Evolutionary conservation across 2,329 filamentous ascomycete genomes (phyloP).

Genomic region (Acephala macrosclerotiorum): DNA sequence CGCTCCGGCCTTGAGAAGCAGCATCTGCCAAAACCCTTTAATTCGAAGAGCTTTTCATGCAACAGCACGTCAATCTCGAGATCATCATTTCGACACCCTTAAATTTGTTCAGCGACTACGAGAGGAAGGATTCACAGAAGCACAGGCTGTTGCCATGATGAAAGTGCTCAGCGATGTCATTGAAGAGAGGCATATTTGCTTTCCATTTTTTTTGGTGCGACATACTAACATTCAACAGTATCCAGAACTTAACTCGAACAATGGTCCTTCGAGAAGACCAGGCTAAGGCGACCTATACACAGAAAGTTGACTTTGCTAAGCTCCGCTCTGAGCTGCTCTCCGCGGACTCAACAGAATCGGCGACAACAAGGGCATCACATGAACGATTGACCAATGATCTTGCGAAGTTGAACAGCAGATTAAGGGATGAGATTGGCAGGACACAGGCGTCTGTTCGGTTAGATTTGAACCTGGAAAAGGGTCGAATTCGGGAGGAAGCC

Average conservation of each 20-base stretch:
- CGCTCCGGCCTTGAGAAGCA: slow-evolving; percentile 17
- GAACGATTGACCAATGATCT: slow-evolving; percentile 94
- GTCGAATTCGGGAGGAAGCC: slow-evolving; percentile 93
- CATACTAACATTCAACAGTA: slow-evolving; percentile 57
- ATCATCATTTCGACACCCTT: slow-evolving; percentile 98
- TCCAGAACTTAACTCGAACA: slow-evolving; percentile 95
- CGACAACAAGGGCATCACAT: slow-evolving; percentile 87
- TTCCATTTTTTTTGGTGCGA: neutral
- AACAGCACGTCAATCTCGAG: slow-evolving; percentile 66
- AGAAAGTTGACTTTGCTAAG: slow-evolving; percentile 98
- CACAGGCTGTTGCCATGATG: slow-evolving; percentile 98
- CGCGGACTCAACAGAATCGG: slow-evolving; percentile 88
- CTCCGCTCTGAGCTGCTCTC: slow-evolving; percentile 92
- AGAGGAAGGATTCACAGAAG: slow-evolving; percentile 92
- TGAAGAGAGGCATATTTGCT: slow-evolving; percentile 75
- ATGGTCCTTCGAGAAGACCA: slow-evolving; percentile 98
- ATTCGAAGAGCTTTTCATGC: slow-evolving; percentile 68
- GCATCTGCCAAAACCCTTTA: slow-evolving; percentile 32
- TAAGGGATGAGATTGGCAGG: slow-evolving; percentile 92
- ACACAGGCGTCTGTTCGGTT: slow-evolving; percentile 93
- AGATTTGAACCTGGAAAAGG: slow-evolving; percentile 96
- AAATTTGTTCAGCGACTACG: slow-evolving; percentile 94
- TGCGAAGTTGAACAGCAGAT: slow-evolving; percentile 86
- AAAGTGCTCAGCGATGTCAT: slow-evolving; percentile 95
- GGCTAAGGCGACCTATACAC: slow-evolving; percentile 78